phyloP scores from a whole-genome alignment of 176 grass and related monocot genomes.

The Triticum turgidum region DNA sequence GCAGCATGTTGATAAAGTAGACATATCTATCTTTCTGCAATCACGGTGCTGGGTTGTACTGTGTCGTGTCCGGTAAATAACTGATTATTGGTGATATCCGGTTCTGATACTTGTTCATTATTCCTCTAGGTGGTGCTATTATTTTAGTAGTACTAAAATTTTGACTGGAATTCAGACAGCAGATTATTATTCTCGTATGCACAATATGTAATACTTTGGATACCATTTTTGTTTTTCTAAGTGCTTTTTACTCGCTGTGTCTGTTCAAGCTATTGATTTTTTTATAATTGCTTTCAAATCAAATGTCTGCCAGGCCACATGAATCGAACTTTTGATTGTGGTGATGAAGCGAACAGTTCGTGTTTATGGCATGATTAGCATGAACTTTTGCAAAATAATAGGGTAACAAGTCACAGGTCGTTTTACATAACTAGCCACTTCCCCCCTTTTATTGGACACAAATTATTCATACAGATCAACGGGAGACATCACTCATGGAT shows the following conservation, averaged over 20 bases:
- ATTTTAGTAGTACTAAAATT: constrained; percentile 32
- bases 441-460: background rate
- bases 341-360: background rate
- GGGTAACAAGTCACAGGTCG: background rate
- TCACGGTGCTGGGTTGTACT: background rate
- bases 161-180: constrained; percentile 26
- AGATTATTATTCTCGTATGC: constrained; percentile 22
- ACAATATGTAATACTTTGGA: constrained; percentile 7
- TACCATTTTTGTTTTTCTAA: background rate
- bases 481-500: background rate
- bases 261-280: background rate
- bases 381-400: background rate
- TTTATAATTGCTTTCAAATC: background rate
- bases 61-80: constrained; percentile 24
- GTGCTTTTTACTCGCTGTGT: background rate
- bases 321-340: background rate
- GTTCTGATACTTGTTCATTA: constrained; percentile 15
- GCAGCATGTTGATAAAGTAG: constrained; percentile 24
- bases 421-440: background rate
- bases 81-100: constrained; percentile 41
- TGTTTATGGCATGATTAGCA: background rate
- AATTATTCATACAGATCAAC: background rate
- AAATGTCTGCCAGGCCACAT: background rate
- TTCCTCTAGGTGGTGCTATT: constrained; percentile 36
- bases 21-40: constrained; percentile 9